Conservation (phyloP, 345 rosid species). For the Ceriops decandra region DNA sequence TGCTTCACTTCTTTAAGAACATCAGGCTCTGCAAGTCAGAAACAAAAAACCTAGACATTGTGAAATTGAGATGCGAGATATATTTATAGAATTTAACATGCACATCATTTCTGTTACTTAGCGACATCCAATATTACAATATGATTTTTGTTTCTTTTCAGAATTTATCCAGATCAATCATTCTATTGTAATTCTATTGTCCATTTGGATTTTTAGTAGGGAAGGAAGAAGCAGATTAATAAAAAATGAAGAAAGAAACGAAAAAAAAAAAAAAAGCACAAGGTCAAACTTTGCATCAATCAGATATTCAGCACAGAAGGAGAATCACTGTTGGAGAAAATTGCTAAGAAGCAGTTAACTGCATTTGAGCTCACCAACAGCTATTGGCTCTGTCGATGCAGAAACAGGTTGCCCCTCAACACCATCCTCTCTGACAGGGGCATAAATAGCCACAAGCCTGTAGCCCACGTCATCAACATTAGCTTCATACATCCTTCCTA, state of each 20-base stretch:
- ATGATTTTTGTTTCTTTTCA: too few species aligned
- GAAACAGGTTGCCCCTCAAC: conserved; percentile 94
- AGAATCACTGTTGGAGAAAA: not conserved
- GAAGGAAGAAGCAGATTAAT: too few species aligned
- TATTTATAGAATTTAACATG: too few species aligned
- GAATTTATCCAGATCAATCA: too few species aligned
- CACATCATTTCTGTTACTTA: too few species aligned
- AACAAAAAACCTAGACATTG: not conserved
- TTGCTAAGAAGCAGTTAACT: not conserved
- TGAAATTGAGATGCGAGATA: not conserved
- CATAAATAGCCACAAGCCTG: conserved; percentile 80
- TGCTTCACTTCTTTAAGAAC: conserved; percentile 84
- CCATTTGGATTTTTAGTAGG: too few species aligned
- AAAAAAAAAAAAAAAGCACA: too few species aligned
- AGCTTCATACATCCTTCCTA: conserved; percentile 89
- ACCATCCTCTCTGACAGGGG: conserved; percentile 90
- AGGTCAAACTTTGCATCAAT: too few species aligned
- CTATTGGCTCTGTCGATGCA: conserved; percentile 89
- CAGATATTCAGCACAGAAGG: not conserved
- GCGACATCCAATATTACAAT: too few species aligned
- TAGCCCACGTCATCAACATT: conserved; percentile 99
- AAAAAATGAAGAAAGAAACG: too few species aligned
- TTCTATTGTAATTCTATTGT: too few species aligned
- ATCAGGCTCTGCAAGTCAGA: conserved; percentile 77
- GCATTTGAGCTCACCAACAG: conserved; percentile 58